Evolutionary conservation across 2,329 filamentous ascomycete species (phyloP).

Genomic region (Exophiala viscosa): DNA sequence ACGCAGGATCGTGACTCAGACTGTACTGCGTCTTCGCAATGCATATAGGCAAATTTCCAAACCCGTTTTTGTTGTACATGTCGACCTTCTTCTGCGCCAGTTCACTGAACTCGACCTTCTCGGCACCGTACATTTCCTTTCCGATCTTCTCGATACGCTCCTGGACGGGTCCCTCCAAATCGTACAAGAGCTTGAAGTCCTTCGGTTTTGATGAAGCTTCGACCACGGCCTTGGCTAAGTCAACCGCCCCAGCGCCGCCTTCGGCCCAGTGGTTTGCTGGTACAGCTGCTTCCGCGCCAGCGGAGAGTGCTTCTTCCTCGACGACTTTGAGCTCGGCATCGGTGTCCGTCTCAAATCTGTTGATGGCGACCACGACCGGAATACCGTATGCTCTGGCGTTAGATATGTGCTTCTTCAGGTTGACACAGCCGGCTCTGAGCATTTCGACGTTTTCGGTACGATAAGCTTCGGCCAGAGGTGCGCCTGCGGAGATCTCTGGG

Average conservation of each 20-base stretch:
- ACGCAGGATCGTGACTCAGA: conserved; percentile 81
- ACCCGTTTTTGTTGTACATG: conserved; percentile 87
- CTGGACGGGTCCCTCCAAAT: conserved; percentile 72
- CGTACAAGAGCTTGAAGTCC: conserved; percentile 84
- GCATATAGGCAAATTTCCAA: conserved; percentile 89
- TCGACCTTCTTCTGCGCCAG: conserved; percentile 95
- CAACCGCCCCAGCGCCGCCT: conserved; percentile 83
- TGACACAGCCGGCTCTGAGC: conserved; percentile 83
- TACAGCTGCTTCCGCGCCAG: conserved; percentile 90
- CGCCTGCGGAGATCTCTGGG: conserved; percentile 86
- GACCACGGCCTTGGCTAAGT: conserved; percentile 83
- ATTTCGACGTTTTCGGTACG: conserved; percentile 90
- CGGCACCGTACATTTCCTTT: conserved; percentile 90
- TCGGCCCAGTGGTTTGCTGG: conserved; percentile 95
- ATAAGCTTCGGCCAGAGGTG: conserved; percentile 81
- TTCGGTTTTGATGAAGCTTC: conserved; percentile 77
- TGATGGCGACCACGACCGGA: conserved; percentile 94
- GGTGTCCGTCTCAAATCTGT: conserved; percentile 92
- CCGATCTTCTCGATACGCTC: conserved; percentile 89
- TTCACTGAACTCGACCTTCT: conserved; percentile 85
- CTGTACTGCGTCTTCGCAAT: conserved; percentile 99
- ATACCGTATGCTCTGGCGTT: conserved; percentile 88
- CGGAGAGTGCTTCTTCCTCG: conserved; percentile 83
- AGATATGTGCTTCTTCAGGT: conserved; percentile 89
- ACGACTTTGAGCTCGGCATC: conserved; percentile 86